Evolutionary conservation across 306 rosid genomes (phyloP), one percentile per base, ranked within the genome.

Genomic region (Crataegus laevigata): DNA sequence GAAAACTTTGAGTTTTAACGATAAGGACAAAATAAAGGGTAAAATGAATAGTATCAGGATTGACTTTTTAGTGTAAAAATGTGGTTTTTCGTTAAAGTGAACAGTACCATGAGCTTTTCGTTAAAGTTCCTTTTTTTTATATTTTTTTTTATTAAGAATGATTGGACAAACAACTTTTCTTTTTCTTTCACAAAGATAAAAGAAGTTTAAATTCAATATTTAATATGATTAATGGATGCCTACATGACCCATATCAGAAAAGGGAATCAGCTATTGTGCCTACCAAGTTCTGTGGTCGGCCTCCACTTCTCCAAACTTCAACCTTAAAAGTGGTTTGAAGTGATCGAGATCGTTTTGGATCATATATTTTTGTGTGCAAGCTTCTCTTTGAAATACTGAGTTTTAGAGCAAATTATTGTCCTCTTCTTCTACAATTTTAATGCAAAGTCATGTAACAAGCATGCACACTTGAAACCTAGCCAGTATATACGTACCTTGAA

Each of bases 141-240:
- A 3, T 32, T 32, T 12, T 43, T 12, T 43, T 42, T 40, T 45
- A 3, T 4, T 15, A 65, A 5, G 11, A 32, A 8, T 19, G 3
- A 45, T 14, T 45, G 28, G 71, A 72, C 67, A 75, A 22, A 51
- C 13, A 51, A 66, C 72, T 65, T 65, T 64, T 75, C 25, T 32
- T 51, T 75, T 26, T 36, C 29, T 45, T 64, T 64, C 66, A 22
- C 6, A 18, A 21, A 24, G 8, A 57, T 15, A 12, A 57, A 14
- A 26, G 36, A 15, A 24, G 18, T 40, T 43, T 15, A 11, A 24
- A 36, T 54, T 24, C 17, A 17, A 57, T 24, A 4, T 29, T 15
- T 36, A 34, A 36, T 72, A 9, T 59, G 57, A 42, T 60, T 3
- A 73, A 28, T 73, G 77, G 77, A 61, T 72, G 76, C 67, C 28